Base-by-base conservation (phyloP, 768 basidiomycete genomes). In the Russula abietina region DNA sequence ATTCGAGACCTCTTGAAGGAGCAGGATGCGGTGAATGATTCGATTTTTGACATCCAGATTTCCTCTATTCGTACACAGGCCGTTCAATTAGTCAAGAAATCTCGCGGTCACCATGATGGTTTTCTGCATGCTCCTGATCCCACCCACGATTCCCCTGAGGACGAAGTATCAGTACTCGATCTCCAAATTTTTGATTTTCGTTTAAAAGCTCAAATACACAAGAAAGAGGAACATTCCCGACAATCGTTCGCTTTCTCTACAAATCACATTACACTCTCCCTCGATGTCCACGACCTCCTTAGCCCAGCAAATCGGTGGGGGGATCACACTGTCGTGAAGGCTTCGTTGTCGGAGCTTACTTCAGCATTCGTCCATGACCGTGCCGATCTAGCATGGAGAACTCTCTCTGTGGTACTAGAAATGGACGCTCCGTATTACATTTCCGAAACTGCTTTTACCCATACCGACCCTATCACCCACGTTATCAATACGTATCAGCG, bases 341-440 rank as follows among this genome's bases (percentile, higher is more conserved):
- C 24, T 22, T 64, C 62, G 6, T 43, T 66, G n/a, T 43, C 46
- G 12, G 62, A 45, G 9, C 14, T 64, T 2, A 36, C 57, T 10
- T 55, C 57, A 6, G 38, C 57, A 51, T 32, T 64, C 19, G 46
- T 50, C n/a, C 62, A 51, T 30, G 59, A 41, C 43, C 55, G 53
- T 22, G 65, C 62, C 19, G 53, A 64, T 58, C 52, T 66, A 4
- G 17, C 26, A 2, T 67, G 66, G 66, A 45, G 39, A n/a, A 28
- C 66, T 10, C 38, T 67, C 14, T 39, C 55, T 33, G 41, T 67
- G 19, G 38, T 12, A 36, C 46, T 65, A 53, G 59, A 58, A 36
- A 61, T 53, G 22, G 65, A 60, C 12, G 66, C 60, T 32, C 46
- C 64, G 14, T 32, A 52, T 26, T 61, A 61, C 43, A 36, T 60